Evolutionary conservation across 176 grass and related monocot species (phyloP).

Genomic region (Hordeum marinum): DNA sequence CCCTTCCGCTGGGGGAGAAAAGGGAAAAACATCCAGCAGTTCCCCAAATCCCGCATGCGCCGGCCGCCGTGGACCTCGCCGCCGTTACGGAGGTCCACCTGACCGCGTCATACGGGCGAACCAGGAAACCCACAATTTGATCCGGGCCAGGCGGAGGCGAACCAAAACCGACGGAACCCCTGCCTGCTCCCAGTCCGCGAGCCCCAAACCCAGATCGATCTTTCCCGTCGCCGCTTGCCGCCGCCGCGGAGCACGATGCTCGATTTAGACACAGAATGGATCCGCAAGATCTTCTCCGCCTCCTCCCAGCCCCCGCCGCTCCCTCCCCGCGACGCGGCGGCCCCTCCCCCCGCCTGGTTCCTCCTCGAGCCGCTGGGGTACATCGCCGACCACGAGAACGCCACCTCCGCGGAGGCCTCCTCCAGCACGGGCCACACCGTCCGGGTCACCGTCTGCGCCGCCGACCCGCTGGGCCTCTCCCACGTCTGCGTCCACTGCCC

Average conservation of each 20-base stretch:
- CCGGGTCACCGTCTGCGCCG: not conserved
- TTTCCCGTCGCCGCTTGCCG: not conserved
- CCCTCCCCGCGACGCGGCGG: not conserved
- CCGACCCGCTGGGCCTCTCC: not conserved
- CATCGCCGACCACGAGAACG: not conserved
- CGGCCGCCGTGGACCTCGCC: not conserved
- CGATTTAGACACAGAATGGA: not conserved
- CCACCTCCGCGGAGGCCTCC: not conserved
- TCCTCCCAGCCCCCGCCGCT: not conserved
- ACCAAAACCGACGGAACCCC: not conserved
- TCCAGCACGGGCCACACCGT: not conserved
- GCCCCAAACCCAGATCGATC: not conserved
- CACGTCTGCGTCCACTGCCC: not conserved
- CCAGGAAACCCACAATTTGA: not conserved
- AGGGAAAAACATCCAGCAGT: not conserved
- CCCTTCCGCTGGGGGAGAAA: not conserved
- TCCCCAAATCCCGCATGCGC: not conserved
- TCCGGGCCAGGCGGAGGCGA: not conserved
- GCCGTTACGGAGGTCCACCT: not conserved
- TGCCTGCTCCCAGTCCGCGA: too few relatives aligned
- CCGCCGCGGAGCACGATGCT: conserved; percentile 3
- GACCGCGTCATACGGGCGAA: not conserved
- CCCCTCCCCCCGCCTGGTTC: not conserved
- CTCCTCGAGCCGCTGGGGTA: not conserved
- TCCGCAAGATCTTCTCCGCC: not conserved